Percentiles rank a stretch among this genome's conserved stretches.
phyloP scores from a whole-genome alignment of 352 stramenopile species.

The Globisporangium rhizosaccharum region DNA sequence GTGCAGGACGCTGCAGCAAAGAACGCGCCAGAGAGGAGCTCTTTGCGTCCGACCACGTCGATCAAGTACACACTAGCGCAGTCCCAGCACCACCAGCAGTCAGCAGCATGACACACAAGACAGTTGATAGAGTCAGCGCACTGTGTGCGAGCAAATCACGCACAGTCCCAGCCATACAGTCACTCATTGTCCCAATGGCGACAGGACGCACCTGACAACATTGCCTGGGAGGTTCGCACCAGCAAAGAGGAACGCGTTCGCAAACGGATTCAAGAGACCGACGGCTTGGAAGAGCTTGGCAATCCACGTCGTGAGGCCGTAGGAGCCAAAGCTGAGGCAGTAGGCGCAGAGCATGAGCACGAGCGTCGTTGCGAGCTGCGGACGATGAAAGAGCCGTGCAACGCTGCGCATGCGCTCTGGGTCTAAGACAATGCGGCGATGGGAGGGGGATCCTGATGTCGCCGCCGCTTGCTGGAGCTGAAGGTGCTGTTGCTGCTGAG shows the following conservation, averaged over 20 bases:
- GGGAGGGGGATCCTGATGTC: conserved; percentile 15
- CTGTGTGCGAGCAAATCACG: not conserved
- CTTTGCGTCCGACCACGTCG: conserved; percentile 62
- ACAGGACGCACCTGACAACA: conserved; percentile 52
- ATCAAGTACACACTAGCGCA: conserved; percentile 53
- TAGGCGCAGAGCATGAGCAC: conserved; percentile 67
- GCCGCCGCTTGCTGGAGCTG: conserved; percentile 4
- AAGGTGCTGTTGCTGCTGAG: not conserved
- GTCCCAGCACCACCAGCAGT: not conserved
- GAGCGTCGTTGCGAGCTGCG: conserved; percentile 38
- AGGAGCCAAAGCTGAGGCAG: conserved; percentile 86
- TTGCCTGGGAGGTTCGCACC: conserved; percentile 89
- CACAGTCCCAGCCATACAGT: not conserved
- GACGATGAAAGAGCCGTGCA: conserved; percentile 39
- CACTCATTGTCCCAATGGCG: not conserved
- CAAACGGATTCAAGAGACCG: conserved; percentile 85
- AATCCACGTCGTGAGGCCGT: conserved; percentile 92
- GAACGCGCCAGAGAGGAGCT: conserved; percentile 61
- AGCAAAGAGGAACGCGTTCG: conserved; percentile 92
- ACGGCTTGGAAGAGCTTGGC: conserved; percentile 89
- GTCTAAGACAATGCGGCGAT: conserved; percentile 48
- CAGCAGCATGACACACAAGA: not conserved
- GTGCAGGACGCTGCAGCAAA: conserved; percentile 59
- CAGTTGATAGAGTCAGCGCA: conserved; percentile 1
- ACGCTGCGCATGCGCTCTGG: conserved; percentile 46